Conservation (phyloP, 768 basidiomycete genomes). For the Boletus rex-veris region DNA sequence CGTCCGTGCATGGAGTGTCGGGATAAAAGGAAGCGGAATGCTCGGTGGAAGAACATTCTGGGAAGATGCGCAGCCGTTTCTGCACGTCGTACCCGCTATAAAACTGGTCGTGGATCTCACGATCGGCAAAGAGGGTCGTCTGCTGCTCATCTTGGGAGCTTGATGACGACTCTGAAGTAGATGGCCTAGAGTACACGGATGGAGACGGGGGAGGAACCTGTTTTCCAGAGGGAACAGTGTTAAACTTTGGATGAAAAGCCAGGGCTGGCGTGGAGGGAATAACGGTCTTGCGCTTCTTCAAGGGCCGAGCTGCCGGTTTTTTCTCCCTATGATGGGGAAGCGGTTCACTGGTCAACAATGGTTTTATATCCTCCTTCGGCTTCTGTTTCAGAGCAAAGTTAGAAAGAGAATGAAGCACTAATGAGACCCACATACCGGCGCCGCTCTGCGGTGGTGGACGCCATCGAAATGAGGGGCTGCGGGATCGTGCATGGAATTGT, state of each 20-base stretch:
- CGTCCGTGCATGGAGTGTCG: slow-evolving; percentile 13
- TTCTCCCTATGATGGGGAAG: slow-evolving; percentile 27
- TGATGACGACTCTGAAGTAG: slow-evolving; percentile 11
- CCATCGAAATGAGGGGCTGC: slow-evolving; percentile 2
- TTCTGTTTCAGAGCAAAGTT: slow-evolving; percentile 19
- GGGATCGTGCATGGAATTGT: slow-evolving; percentile 12
- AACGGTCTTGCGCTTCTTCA: slow-evolving; percentile 24
- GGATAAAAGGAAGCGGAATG: slow-evolving; percentile 7
- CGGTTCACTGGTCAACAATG: slow-evolving; percentile 21
- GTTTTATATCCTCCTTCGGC: slow-evolving; percentile 16
- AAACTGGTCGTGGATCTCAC: slow-evolving; percentile 3
- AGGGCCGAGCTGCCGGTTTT: slow-evolving; percentile 9
- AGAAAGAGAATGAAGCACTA: slow-evolving; percentile 6
- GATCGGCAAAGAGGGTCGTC: slow-evolving; percentile 4
- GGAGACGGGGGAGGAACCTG: slow-evolving; percentile 15
- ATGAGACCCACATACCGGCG: slow-evolving; percentile 18
- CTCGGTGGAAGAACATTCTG: slow-evolving; percentile 5
- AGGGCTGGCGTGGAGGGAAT: slow-evolving; percentile 19
- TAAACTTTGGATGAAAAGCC: slow-evolving; percentile 18
- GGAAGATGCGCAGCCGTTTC: slow-evolving; percentile 17
- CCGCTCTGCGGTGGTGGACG: slow-evolving; percentile 16
- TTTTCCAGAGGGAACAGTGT: slow-evolving; percentile 22
- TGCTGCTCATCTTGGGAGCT: slow-evolving; percentile 11
- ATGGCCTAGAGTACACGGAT: slow-evolving; percentile 1
- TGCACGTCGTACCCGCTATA: slow-evolving; percentile 11